Base-by-base conservation (phyloP, 495 filamentous ascomycete species). In the Hypoxylon subgilvum region DNA sequence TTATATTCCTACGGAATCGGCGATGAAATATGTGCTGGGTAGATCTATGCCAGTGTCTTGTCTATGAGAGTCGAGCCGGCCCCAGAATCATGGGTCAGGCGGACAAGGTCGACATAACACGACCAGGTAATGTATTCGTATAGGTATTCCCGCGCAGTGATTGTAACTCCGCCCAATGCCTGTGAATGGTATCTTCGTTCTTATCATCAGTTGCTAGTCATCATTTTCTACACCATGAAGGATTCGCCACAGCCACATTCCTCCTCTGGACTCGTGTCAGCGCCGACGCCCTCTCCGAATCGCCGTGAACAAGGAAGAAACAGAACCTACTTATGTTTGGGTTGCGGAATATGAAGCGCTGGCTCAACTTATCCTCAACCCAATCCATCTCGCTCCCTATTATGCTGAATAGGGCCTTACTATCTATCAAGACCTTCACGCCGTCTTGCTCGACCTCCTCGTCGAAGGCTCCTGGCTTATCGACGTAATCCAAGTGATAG, bases 311-410 rank as follows among this genome's bases (percentile, higher is more conserved):
- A 18, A 34, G 65, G 30, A 47, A 19, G 17, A n/a, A n/a, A n/a
- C n/a, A n/a, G n/a, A n/a, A 88, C 93, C 84, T 75, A 96, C 91
- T 97, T 67, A 97, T 97, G 70, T 98, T 98, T 23, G 94, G 94
- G 74, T 98, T 98, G 68, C 84, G 84, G 74, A 98, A 98, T 55
- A 96, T 86, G 76, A 98, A 98, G 64, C 88, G 79, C 67, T 87
- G 81, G 69, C 84, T 95, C 65, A 98, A 70, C 73, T 93, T 95
- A 66, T 97, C 95, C 74, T 97, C 92, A 2, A 93, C 83, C 93
- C 92, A 98, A 69, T 98, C 94, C 94, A 98, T 98, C 79, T 97
- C 94, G 64, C 89, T 96, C 6, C 95, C 94, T 70, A 98, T 96
- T 35, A 98, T 96, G 69, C 90, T 96, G 65, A 98, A 94, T 52